Percentiles rank a stretch among this genome's conserved stretches.
Evolutionary conservation across 2,329 filamentous ascomycete species (phyloP).

Genomic region (Aureobasidium vineae): DNA sequence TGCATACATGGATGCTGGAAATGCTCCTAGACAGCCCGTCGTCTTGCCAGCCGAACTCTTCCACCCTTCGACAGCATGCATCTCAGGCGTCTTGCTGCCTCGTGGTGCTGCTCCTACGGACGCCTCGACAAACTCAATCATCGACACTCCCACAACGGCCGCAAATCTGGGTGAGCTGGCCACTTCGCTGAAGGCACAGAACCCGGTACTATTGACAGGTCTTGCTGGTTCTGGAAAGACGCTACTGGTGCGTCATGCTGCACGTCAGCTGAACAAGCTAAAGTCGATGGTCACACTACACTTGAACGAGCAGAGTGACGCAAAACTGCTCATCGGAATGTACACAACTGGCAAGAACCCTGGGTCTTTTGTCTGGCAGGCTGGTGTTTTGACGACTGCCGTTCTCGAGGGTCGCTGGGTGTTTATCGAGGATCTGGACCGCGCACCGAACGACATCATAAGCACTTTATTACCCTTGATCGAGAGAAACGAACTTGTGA

Average conservation of each 20-base stretch:
- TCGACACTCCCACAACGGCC: slow-evolving; percentile 70
- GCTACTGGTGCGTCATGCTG: slow-evolving; percentile 76
- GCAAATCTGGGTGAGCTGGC: slow-evolving; percentile 71
- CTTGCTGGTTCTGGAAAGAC: slow-evolving; percentile 89
- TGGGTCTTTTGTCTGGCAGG: slow-evolving; percentile 86
- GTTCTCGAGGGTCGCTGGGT: slow-evolving; percentile 95
- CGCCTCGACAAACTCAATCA: slow-evolving; percentile 48
- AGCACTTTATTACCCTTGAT: slow-evolving; percentile 90
- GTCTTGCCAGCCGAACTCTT: slow-evolving; percentile 30
- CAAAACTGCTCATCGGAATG: slow-evolving; percentile 90
- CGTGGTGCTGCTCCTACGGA: slow-evolving; percentile 48
- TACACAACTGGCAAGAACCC: slow-evolving; percentile 87
- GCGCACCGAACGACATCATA: slow-evolving; percentile 91
- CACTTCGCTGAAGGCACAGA: slow-evolving; percentile 61
- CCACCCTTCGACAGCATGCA: slow-evolving; percentile 54
- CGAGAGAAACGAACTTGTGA: slow-evolving; percentile 84
- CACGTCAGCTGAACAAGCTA: slow-evolving; percentile 73
- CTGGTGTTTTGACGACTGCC: slow-evolving; percentile 90
- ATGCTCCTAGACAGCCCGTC: slow-evolving; percentile 9
- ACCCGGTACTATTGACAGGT: slow-evolving; percentile 78
- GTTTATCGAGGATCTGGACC: slow-evolving; percentile 92
- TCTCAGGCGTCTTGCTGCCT: slow-evolving; percentile 67
- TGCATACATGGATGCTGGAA: slow-evolving; percentile 2
- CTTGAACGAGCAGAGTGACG: slow-evolving; percentile 96
- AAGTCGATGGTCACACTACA: slow-evolving; percentile 88